These are phyloP conservation scores for Aspergillus cejpii DNA, from an alignment of 2,329 filamentous ascomycete genomes.

Conservation along the genomic window DNA sequence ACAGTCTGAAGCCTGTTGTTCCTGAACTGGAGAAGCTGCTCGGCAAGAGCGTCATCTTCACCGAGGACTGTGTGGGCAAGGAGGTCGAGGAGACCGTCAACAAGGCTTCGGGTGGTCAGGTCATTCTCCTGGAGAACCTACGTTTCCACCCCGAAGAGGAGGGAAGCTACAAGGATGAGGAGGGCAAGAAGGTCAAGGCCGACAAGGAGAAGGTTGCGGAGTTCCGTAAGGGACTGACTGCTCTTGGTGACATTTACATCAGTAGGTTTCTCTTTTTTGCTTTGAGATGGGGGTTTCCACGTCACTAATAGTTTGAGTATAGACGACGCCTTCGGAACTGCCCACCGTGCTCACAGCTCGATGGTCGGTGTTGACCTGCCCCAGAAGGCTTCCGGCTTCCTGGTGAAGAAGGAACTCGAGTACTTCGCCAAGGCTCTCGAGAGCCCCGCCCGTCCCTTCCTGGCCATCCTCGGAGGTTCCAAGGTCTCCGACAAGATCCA, in stretches of 20 bases:
- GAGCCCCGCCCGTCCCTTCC: slow-evolving; percentile 87
- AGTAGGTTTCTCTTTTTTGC: slow-evolving; percentile 53
- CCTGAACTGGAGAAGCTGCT: slow-evolving; percentile 87
- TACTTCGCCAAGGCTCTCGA: slow-evolving; percentile 98
- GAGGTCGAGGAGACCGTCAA: slow-evolving; percentile 86
- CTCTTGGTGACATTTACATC: slow-evolving; percentile 91
- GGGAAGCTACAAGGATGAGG: slow-evolving; percentile 85
- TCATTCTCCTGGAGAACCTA: slow-evolving; percentile 93
- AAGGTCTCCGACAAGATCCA: slow-evolving; percentile 99
- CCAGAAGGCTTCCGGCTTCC: slow-evolving; percentile 94
- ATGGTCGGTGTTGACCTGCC: slow-evolving; percentile 97
- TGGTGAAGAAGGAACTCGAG: slow-evolving; percentile 99
- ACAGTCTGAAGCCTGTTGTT: slow-evolving; percentile 87
- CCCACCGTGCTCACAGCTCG: slow-evolving; percentile 96
- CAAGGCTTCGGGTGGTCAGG: slow-evolving; percentile 70
- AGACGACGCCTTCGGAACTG: slow-evolving; percentile 98
- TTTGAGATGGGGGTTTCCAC: too few relatives aligned
- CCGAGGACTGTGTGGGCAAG: slow-evolving; percentile 80
- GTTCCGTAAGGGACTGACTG: slow-evolving; percentile 92
- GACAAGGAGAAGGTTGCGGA: slow-evolving; percentile 86
- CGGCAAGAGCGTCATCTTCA: slow-evolving; percentile 76
- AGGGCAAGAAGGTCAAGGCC: slow-evolving; percentile 96
- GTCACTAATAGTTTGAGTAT: too few relatives aligned
- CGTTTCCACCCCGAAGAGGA: slow-evolving; percentile 98
- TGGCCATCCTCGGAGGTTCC: slow-evolving; percentile 94